phyloP scores from a whole-genome alignment of 306 rosid species.

The Boehmeria nivea region DNA sequence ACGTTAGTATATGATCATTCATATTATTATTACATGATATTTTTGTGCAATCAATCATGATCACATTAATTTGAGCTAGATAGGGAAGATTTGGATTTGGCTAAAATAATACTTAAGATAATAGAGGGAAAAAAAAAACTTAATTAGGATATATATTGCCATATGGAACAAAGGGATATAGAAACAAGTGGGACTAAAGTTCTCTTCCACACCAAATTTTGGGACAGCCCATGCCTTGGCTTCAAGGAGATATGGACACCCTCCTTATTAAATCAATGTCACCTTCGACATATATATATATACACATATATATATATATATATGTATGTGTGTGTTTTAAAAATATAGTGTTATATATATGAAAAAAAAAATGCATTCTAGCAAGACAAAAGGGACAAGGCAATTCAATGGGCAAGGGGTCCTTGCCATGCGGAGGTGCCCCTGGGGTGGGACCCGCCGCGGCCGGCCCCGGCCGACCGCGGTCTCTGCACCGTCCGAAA shows the following conservation, averaged over 20 bases:
- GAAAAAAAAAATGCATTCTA: background rate
- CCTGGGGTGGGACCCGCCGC: constrained; percentile 27
- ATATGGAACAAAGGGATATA: background rate
- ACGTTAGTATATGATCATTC: too few relatives aligned
- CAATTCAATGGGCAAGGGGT: constrained; percentile 41
- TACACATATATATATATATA: too few relatives aligned
- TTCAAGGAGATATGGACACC: constrained; percentile 39
- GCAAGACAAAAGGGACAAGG: constrained; percentile 38
- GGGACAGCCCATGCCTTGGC: constrained; percentile 39
- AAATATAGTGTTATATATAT: background rate
- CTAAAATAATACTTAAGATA: too few relatives aligned
- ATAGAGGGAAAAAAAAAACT: too few relatives aligned
- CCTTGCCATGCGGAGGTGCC: constrained; percentile 41
- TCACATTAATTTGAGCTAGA: too few relatives aligned
- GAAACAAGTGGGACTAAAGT: constrained; percentile 17
- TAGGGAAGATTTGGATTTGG: too few relatives aligned
- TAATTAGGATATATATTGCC: too few relatives aligned
- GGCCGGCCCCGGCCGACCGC: constrained; percentile 22
- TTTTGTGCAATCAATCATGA: too few relatives aligned
- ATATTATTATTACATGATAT: too few relatives aligned
- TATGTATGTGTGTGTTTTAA: too few relatives aligned
- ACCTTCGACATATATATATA: constrained; percentile 7
- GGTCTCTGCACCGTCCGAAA: constrained; percentile 38
- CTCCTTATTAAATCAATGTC: constrained; percentile 27
- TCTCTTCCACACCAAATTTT: constrained; percentile 15